Evolutionary conservation across 225 moss, liverwort and hornwort species (phyloP).

Genomic region (Pseudisothecium myosuroides): DNA sequence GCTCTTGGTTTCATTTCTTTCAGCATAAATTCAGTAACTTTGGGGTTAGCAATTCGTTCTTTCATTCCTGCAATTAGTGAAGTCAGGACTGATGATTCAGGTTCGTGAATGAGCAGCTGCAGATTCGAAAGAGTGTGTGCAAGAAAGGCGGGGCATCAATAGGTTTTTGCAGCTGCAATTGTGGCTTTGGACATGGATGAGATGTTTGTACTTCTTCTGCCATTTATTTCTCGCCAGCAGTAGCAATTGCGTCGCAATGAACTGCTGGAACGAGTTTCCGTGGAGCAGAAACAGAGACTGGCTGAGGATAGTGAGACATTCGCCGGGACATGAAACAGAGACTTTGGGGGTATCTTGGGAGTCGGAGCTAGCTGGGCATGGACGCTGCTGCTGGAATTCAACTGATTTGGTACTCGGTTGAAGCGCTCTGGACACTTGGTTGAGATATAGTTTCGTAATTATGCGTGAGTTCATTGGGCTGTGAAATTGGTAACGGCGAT

Average conservation of each 20-base stretch:
- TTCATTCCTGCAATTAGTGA: neutral
- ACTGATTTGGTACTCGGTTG: neutral
- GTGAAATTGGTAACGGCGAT: neutral
- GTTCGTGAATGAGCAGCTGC: neutral
- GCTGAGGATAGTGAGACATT: neutral
- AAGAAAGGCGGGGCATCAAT: neutral
- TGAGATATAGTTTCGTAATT: neutral
- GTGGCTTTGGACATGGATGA: neutral
- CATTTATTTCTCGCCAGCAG: neutral
- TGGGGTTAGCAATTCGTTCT: neutral
- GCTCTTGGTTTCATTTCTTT: neutral
- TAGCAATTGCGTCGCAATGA: neutral
- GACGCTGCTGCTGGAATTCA: neutral
- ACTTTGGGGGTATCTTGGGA: neutral
- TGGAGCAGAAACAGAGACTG: neutral
- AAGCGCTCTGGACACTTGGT: neutral
- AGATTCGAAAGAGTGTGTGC: neutral
- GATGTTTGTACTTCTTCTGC: neutral
- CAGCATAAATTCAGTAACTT: neutral
- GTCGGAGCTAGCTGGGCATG: neutral
- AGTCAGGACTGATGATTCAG: neutral
- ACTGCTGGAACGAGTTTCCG: neutral
- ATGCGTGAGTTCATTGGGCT: neutral
- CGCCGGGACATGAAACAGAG: neutral
- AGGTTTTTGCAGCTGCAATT: neutral